Evolutionary conservation across 129 eudicot genomes (phyloP).

Genomic region (Arctium lappa): DNA sequence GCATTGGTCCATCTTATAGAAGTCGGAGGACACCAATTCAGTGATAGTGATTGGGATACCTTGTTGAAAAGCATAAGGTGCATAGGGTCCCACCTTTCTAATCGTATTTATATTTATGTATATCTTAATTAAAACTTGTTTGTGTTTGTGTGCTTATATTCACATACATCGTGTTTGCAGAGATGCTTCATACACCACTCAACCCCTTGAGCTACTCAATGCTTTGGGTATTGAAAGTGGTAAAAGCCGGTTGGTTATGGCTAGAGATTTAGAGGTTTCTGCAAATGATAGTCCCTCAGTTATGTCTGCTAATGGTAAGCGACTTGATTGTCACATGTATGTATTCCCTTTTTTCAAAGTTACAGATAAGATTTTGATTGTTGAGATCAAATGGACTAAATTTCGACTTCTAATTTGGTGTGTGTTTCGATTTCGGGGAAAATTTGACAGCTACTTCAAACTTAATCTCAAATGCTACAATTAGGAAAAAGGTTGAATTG

Average conservation of each 20-base stretch:
- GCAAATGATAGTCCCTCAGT: constrained; percentile 25
- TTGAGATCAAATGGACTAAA: not conserved
- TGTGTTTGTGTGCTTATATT: constrained; percentile 8
- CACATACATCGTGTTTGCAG: constrained; percentile 30
- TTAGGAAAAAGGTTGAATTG: constrained; percentile 6
- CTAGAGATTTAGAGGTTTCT: constrained; percentile 39
- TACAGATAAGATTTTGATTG: not conserved
- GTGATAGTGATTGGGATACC: constrained; percentile 93
- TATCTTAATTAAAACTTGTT: not conserved
- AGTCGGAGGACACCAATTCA: constrained; percentile 99
- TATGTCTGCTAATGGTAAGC: constrained; percentile 36
- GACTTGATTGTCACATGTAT: constrained; percentile 21
- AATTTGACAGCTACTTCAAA: not conserved
- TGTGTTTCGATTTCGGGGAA: not conserved
- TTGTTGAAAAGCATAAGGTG: constrained; percentile 96
- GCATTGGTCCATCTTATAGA: constrained; percentile 97
- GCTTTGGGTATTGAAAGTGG: constrained; percentile 60
- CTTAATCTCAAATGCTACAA: not conserved
- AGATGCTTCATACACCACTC: constrained; percentile 95
- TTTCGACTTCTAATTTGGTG: not conserved
- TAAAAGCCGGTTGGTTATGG: constrained; percentile 28
- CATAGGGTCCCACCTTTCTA: constrained; percentile 17
- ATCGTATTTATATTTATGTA: not conserved
- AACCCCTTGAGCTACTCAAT: constrained; percentile 95
- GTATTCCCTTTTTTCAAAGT: not conserved